Base-by-base conservation (phyloP, 148 eudicot genomes). In the Amaranthus hypochondriacus region DNA sequence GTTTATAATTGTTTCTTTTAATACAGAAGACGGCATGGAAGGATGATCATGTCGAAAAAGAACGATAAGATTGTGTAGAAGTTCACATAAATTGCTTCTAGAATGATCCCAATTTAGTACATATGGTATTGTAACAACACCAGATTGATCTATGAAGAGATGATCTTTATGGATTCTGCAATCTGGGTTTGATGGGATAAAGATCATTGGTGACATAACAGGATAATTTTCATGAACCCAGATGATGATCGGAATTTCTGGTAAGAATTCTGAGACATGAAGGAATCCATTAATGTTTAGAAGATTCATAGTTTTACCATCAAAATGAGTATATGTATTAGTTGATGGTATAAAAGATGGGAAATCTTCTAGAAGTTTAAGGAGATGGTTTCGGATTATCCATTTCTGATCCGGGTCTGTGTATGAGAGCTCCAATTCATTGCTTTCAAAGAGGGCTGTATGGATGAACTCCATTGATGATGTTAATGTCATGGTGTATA, bases 191-290 rank as follows among this genome's bases (percentile, higher is more conserved):
- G 78, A 48, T 3, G 54, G 48, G 11, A 88, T 76, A 3, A 57
- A 74, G 2, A 82, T 84, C 21, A 72, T 73, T n/a, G 91, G 91
- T 18, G 87, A 68, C 44, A 61, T 44, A 7, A 74, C 56, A 61
- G 91, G 91, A 74, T 86, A 84, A 0, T 75, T 47, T 28, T 86
- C 87, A 60, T 85, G 87, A 3, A 85, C n/a, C 91, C 91, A 87
- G 9, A 87, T 85, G 51, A 76, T 62, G 39, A 87, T 2, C 5
- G 77, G 82, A 9, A 84, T 68, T 0, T 71, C 67, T 48, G 73
- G 81, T 5, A 73, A 59, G 39, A 55, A 72, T 4, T 54, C 61
- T 5, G 86, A 69, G 55, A 82, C 55, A 10, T 54, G 73, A n/a
- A 86, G 64, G 11, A 78, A 73, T 0, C 91, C 91, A 4, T 9